Evolutionary conservation across 2,329 filamentous ascomycete genomes (phyloP).

Genomic region (Trichothecium sympodiale): DNA sequence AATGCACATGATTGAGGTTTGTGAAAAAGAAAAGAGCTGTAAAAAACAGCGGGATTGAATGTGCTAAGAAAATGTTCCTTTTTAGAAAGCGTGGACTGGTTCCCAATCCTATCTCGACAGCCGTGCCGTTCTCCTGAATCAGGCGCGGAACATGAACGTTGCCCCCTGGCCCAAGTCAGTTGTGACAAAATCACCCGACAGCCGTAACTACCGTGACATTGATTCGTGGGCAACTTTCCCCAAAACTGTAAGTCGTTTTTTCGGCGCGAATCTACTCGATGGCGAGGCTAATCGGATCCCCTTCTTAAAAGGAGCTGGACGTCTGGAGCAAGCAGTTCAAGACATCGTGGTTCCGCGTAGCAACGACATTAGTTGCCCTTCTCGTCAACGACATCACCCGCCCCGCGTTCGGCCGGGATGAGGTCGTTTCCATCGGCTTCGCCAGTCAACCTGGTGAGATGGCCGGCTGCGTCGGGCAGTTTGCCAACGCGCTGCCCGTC

Average conservation of each 20-base stretch:
- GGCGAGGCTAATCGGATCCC: no score
- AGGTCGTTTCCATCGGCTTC: conserved; percentile 7
- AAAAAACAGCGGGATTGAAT: no score
- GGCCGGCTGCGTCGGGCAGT: conserved; percentile 6
- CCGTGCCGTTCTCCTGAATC: conserved; percentile 2
- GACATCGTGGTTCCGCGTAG: conserved; percentile 8
- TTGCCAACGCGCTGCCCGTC: conserved; percentile 8
- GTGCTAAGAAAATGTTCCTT: no score
- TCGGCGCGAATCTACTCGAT: no score
- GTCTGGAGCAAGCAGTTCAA: conserved; percentile 5
- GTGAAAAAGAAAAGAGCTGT: neutral
- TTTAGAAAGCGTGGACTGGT: conserved; percentile 2
- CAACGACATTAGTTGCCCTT: conserved; percentile 4
- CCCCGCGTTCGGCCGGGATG: conserved; percentile 5
- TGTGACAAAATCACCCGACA: neutral
- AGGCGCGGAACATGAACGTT: conserved; percentile 1
- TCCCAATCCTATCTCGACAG: conserved; percentile 4
- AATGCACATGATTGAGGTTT: conserved; percentile 6
- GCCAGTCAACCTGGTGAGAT: conserved; percentile 6
- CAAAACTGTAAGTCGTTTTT: conserved; percentile 4
- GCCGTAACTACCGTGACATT: conserved; percentile 2
- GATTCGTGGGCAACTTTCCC: conserved; percentile 4
- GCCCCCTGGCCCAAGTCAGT: conserved; percentile 1
- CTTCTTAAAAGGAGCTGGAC: conserved; percentile 5
- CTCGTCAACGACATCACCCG: conserved; percentile 5